A percentile compares a stretch with the other conserved stretches of the same genome.
Evolutionary conservation across 352 stramenopile species (phyloP).

Genomic region (Phytopythium kandeliae): DNA sequence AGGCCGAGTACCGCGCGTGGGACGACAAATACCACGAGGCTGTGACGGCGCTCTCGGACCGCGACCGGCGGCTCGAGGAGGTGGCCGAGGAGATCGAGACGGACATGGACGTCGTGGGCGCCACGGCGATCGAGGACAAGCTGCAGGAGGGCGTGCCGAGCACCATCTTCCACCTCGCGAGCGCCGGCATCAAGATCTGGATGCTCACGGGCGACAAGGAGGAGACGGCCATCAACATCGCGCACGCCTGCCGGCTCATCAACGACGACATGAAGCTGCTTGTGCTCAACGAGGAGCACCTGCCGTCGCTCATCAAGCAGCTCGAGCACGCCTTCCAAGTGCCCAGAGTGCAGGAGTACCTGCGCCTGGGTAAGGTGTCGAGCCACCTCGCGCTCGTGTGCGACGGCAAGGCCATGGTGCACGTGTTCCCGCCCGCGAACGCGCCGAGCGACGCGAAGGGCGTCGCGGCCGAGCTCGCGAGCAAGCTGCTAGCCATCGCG

Average conservation of each 20-base stretch:
- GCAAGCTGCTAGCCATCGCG: slow-evolving; percentile 53
- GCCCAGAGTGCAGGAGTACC: slow-evolving; percentile 40
- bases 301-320: slow-evolving; percentile 36
- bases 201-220: slow-evolving; percentile 94
- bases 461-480: slow-evolving; percentile 34
- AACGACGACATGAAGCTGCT: slow-evolving; percentile 57
- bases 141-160: slow-evolving; percentile 87
- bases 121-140: slow-evolving; percentile 93
- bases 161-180: slow-evolving; percentile 79
- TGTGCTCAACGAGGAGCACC: slow-evolving; percentile 45
- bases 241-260: slow-evolving; percentile 61
- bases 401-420: slow-evolving; percentile 67
- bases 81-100: slow-evolving; percentile 56
- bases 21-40: slow-evolving; percentile 51
- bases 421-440: slow-evolving; percentile 60
- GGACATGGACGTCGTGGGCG: slow-evolving; percentile 82
- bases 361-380: slow-evolving; percentile 35
- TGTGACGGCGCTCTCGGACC: slow-evolving; percentile 52
- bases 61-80: slow-evolving; percentile 43
- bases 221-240: slow-evolving; percentile 95
- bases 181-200: slow-evolving; percentile 93
- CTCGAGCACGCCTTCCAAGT: slow-evolving; percentile 41
- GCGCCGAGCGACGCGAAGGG: slow-evolving; percentile 23
- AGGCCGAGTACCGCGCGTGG: slow-evolving; percentile 61
- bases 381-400: slow-evolving; percentile 52